These are phyloP conservation scores for Funneliformis mosseae DNA, from an alignment of 192 early-diverging fungal genomes.

Conservation along the genomic window DNA sequence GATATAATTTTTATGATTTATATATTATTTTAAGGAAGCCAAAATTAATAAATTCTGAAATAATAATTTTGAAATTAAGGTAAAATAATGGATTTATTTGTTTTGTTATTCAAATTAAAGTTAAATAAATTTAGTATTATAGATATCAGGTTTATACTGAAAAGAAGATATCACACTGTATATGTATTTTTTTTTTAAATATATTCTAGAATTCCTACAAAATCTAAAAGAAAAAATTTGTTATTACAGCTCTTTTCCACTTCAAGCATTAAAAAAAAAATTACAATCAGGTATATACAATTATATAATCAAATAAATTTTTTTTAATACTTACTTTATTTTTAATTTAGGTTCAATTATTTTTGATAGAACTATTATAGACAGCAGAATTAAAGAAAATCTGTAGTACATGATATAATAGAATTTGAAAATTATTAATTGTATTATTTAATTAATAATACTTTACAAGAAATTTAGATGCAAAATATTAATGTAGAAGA, in stretches of 20 bases:
- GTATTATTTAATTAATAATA: conserved; percentile 1
- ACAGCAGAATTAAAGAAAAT: background rate
- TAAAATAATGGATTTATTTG: no score
- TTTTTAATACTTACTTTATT: no score
- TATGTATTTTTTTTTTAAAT: background rate
- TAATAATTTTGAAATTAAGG: no score
- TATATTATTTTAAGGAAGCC: background rate
- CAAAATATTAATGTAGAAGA: conserved; percentile 2
- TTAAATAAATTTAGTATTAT: background rate
- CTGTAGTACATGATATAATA: background rate
- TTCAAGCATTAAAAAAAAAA: conserved; percentile 4
- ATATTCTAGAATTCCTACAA: background rate
- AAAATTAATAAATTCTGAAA: no score
- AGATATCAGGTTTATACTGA: background rate
- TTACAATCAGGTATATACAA: background rate
- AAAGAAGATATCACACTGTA: no score
- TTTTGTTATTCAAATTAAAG: background rate
- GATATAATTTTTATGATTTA: background rate
- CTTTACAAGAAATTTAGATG: background rate
- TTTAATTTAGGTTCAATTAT: background rate
- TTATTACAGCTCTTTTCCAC: background rate
- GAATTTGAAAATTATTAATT: background rate
- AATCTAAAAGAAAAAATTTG: background rate
- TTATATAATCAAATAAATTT: background rate
- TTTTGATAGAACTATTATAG: background rate